A percentile compares a stretch with the other conserved stretches of the same genome.
Evolutionary conservation across 768 basidiomycete genomes (phyloP).

Genomic region (Trametes coccinea): DNA sequence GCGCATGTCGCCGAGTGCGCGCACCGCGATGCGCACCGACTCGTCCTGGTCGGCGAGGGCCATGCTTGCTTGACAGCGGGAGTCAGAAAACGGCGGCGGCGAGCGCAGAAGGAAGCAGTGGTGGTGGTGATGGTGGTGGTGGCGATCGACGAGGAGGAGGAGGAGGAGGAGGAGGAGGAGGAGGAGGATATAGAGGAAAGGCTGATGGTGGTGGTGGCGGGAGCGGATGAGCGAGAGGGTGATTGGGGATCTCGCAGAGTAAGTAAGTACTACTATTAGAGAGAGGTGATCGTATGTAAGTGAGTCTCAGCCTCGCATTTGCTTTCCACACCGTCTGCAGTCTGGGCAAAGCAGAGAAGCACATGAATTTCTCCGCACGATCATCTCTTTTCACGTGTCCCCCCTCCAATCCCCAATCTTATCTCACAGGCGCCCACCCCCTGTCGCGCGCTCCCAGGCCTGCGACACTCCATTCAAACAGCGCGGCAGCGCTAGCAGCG

Average conservation of each 20-base stretch:
- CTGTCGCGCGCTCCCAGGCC: too few species aligned
- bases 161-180: too few species aligned
- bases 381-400: constrained; percentile 19
- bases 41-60: constrained; percentile 63
- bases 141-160: neutral
- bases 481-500: too few species aligned
- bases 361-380: constrained; percentile 18
- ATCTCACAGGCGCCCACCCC: neutral
- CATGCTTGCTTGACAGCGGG: neutral
- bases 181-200: neutral
- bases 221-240: neutral
- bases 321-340: neutral
- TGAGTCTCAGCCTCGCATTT: too few species aligned
- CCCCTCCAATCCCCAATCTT: constrained; percentile 16
- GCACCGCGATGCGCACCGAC: constrained; percentile 75
- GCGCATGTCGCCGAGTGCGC: constrained; percentile 78
- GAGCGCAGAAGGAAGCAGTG: neutral
- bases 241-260: neutral
- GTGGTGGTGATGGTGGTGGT: too few species aligned
- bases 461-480: too few species aligned
- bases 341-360: constrained; percentile 1
- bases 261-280: too few species aligned
- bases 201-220: neutral
- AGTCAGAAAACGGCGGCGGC: neutral
- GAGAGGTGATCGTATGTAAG: too few species aligned